phyloP scores from a whole-genome alignment of 257 asterid species.

The Scutellaria minor region DNA sequence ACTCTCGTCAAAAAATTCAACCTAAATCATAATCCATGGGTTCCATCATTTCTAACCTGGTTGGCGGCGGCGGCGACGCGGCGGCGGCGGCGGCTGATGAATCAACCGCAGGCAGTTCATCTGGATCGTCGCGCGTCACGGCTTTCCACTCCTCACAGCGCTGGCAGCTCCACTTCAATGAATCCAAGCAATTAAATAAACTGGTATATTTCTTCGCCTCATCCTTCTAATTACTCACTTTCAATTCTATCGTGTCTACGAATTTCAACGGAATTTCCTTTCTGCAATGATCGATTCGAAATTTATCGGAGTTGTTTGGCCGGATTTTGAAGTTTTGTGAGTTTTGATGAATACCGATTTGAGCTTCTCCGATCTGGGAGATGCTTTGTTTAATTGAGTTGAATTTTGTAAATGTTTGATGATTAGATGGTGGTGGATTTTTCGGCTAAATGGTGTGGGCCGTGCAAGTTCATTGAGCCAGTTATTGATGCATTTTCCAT shows the following conservation, averaged over 20 bases:
- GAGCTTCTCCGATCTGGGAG: slow-evolving; percentile 34
- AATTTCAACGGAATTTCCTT: background rate
- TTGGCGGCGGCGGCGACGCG: slow-evolving; percentile 51
- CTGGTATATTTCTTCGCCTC: slow-evolving; percentile 46
- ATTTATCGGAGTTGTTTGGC: background rate
- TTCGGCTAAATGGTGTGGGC: slow-evolving; percentile 93
- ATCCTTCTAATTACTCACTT: background rate
- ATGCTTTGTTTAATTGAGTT: background rate
- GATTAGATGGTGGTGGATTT: slow-evolving; percentile 85
- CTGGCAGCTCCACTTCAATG: slow-evolving; percentile 80
- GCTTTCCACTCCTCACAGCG: slow-evolving; percentile 70
- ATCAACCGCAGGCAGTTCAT: slow-evolving; percentile 33
- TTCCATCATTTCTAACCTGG: slow-evolving; percentile 24
- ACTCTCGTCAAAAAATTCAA: background rate
- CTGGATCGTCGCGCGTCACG: slow-evolving; percentile 68
- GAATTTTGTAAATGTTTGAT: slow-evolving; percentile 11
- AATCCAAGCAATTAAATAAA: slow-evolving; percentile 70
- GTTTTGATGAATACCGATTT: background rate
- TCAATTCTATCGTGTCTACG: background rate
- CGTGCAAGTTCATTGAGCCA: slow-evolving; percentile 88
- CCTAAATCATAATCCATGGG: slow-evolving; percentile 49
- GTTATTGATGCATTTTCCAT: slow-evolving; percentile 55
- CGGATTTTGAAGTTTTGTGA: background rate
- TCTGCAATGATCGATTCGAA: background rate
- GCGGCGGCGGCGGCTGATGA: slow-evolving; percentile 40